Percentiles rank a stretch among this genome's conserved stretches.
These are phyloP conservation scores for Vitis vinifera DNA, from an alignment of 164 flowering plant species.

Conservation along the genomic window DNA sequence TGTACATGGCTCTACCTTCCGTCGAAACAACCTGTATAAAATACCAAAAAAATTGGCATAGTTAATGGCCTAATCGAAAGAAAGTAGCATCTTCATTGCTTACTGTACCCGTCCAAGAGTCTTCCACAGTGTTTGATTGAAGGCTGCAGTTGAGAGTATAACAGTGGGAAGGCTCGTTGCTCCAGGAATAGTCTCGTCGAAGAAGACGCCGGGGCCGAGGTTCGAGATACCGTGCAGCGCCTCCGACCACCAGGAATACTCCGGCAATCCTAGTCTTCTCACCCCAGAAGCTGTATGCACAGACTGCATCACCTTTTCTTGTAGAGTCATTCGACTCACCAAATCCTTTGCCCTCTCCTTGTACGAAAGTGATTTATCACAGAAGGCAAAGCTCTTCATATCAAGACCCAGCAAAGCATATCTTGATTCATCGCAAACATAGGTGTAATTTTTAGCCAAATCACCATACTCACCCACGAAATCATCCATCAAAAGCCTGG, in stretches of 20 bases:
- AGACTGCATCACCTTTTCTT: conserved; percentile 16
- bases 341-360: conserved; percentile 19
- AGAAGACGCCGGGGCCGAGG: conserved; percentile 7
- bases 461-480: too few relatives aligned
- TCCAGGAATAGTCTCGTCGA: conserved; percentile 12
- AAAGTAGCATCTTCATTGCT: too few relatives aligned
- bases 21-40: conserved; percentile 11
- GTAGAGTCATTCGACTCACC: conserved; percentile 13
- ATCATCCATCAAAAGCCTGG: too few relatives aligned
- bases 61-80: too few relatives aligned
- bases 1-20: conserved; percentile 22
- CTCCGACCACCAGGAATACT: conserved; percentile 38
- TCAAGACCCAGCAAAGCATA: not conserved
- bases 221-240: conserved; percentile 40
- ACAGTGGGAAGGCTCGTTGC: conserved; percentile 38
- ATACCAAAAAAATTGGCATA: too few relatives aligned
- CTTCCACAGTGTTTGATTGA: conserved; percentile 31
- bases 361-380: conserved; percentile 3
- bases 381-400: conserved; percentile 1
- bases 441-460: too few relatives aligned
- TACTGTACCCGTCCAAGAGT: conserved; percentile 22
- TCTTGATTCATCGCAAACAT: too few relatives aligned
- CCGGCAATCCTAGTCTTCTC: conserved; percentile 14
- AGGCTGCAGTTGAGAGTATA: conserved; percentile 31
- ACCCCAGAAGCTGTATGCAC: conserved; percentile 18